Percentiles rank a stretch among this genome's conserved stretches.
Evolutionary conservation across 2,329 filamentous ascomycete genomes (phyloP).

Genomic region (Aspergillus ibericus): DNA sequence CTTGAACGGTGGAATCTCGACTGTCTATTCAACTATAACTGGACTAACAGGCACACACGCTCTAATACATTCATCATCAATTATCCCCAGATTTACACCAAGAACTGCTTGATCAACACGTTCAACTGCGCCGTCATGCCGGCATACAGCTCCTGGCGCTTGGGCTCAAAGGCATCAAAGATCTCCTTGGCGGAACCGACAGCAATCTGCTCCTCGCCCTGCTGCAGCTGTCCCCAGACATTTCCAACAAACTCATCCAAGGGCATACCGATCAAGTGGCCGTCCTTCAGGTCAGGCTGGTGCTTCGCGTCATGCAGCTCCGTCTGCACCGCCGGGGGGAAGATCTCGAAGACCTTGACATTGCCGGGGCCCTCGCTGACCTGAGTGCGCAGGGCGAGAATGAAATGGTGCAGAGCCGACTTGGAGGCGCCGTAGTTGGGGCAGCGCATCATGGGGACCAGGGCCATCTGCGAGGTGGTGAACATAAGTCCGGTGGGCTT

Average conservation of each 20-base stretch:
- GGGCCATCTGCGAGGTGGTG: conserved; percentile 53
- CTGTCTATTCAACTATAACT: too few species aligned
- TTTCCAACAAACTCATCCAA: conserved; percentile 55
- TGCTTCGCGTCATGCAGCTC: conserved; percentile 58
- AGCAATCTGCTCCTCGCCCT: conserved; percentile 54
- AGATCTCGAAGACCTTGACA: conserved; percentile 56
- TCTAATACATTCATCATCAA: too few species aligned
- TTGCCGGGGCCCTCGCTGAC: conserved; percentile 43
- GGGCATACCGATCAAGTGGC: conserved; percentile 55
- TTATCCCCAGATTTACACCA: conserved; percentile 11
- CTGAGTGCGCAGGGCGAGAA: conserved; percentile 54
- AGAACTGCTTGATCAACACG: conserved; percentile 23
- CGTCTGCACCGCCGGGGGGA: conserved; percentile 58
- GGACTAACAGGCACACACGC: too few species aligned
- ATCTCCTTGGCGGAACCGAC: conserved; percentile 47
- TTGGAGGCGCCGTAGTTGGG: conserved; percentile 58
- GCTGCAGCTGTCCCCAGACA: conserved; percentile 47
- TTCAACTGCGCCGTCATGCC: conserved; percentile 26
- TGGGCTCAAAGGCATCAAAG: conserved; percentile 50
- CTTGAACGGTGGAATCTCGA: too few species aligned
- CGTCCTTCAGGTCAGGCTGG: conserved; percentile 55
- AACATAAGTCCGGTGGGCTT: conserved; percentile 46
- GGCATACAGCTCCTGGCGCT: conserved; percentile 47
- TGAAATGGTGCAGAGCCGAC: conserved; percentile 56
- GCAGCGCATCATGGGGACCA: conserved; percentile 50